A percentile compares a stretch with the other conserved stretches of the same genome.
phyloP scores from a whole-genome alignment of 306 rosid species.

The Corylus avellana region DNA sequence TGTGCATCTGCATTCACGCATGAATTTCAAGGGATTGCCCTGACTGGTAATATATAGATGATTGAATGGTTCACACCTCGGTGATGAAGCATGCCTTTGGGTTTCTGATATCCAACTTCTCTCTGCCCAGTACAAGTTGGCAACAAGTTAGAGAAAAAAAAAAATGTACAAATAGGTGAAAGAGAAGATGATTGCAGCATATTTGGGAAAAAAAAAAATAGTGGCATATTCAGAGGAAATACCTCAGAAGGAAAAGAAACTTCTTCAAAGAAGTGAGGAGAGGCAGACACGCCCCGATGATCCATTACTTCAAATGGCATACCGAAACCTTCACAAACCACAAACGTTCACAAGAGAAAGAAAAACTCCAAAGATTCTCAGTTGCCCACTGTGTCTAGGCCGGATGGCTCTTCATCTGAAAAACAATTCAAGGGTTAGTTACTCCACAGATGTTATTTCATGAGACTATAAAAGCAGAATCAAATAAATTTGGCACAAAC shows the following conservation, averaged over 20 bases:
- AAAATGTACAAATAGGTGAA: constrained; percentile 8
- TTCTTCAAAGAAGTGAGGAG: constrained; percentile 65
- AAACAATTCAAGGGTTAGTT: constrained; percentile 27
- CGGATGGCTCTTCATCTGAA: constrained; percentile 38
- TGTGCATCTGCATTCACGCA: constrained; percentile 1
- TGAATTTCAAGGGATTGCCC: not conserved
- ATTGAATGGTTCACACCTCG: constrained; percentile 51
- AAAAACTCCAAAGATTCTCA: constrained; percentile 30
- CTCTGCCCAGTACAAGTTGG: constrained; percentile 48
- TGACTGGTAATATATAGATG: constrained; percentile 16
- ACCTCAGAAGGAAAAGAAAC: constrained; percentile 64
- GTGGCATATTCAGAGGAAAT: constrained; percentile 5
- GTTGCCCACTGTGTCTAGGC: constrained; percentile 28
- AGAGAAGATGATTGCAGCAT: not conserved
- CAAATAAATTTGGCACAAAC: not conserved
- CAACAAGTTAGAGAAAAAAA: constrained; percentile 25
- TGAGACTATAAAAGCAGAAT: not conserved
- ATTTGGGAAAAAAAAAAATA: not conserved
- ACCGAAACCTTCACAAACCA: constrained; percentile 38
- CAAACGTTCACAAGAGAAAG: constrained; percentile 19
- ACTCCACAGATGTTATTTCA: constrained; percentile 19
- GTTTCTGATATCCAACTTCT: constrained; percentile 55
- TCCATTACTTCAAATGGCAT: constrained; percentile 81
- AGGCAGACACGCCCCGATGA: constrained; percentile 59
- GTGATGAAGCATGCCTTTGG: constrained; percentile 48